Percentiles rank a stretch among this genome's conserved stretches.
phyloP scores from a whole-genome alignment of 306 rosid species.

The Vigna nakashimae region DNA sequence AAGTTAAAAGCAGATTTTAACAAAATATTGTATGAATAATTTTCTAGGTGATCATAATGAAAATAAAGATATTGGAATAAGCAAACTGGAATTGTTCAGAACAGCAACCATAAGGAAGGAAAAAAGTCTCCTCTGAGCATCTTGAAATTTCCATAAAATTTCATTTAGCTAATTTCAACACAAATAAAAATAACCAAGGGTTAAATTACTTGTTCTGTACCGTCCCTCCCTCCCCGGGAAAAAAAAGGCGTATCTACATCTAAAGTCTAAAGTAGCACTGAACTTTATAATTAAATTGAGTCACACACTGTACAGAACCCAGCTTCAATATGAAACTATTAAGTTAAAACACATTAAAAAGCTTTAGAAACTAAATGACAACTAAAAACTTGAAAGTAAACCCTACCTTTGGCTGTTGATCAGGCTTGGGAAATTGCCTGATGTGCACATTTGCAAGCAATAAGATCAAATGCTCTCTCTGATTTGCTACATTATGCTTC shows the following conservation, averaged over 20 bases:
- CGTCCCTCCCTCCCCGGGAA: not conserved
- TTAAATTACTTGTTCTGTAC: not conserved
- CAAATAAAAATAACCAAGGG: conserved; percentile 11
- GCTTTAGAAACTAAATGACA: conserved; percentile 2
- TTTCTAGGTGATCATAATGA: conserved; percentile 13
- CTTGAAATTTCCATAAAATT: not conserved
- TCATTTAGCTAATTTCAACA: not conserved
- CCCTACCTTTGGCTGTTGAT: conserved; percentile 97
- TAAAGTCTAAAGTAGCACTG: conserved; percentile 1
- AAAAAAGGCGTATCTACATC: not conserved
- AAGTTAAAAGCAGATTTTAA: conserved; percentile 43
- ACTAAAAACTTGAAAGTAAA: not conserved
- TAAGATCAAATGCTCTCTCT: conserved; percentile 93
- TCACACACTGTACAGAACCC: not conserved
- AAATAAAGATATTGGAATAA: conserved; percentile 8
- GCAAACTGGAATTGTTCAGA: not conserved
- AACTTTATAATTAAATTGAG: not conserved
- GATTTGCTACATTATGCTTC: conserved; percentile 94
- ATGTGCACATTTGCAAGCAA: conserved; percentile 97
- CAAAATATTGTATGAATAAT: conserved; percentile 17
- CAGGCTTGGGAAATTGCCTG: conserved; percentile 93
- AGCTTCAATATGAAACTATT: not conserved
- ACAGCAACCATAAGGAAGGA: not conserved
- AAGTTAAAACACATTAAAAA: conserved; percentile 3
- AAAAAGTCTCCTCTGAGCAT: not conserved